These are phyloP conservation scores for Plantago coronopus DNA, from an alignment of 305 asterid genomes.

Conservation along the genomic window DNA sequence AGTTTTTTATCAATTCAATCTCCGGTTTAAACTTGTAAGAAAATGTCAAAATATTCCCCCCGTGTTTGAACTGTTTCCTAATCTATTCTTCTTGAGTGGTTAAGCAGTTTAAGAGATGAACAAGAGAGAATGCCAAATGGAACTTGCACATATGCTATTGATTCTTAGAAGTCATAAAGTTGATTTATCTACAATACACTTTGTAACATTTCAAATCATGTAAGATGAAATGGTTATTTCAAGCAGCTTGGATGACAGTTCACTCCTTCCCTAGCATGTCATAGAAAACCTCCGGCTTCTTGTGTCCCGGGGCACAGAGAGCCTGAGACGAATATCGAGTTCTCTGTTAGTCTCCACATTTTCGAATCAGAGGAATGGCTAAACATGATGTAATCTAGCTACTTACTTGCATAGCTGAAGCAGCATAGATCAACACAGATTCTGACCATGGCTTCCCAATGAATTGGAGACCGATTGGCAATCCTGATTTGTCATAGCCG, in stretches of 20 bases:
- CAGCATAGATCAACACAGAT: conserved; percentile 57
- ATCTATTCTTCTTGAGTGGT: no score
- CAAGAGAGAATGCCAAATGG: no score
- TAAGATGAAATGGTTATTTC: not conserved
- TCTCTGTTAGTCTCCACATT: not conserved
- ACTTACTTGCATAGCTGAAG: conserved; percentile 72
- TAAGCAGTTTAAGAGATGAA: no score
- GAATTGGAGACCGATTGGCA: conserved; percentile 88
- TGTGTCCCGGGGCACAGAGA: conserved; percentile 48
- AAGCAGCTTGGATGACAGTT: not conserved
- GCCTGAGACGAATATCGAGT: conserved; percentile 38
- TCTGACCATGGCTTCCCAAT: conserved; percentile 95
- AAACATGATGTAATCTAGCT: not conserved
- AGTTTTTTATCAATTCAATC: no score
- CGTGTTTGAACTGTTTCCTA: no score
- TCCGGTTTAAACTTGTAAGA: no score
- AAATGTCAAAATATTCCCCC: no score
- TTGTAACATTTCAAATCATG: not conserved
- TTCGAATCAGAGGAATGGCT: not conserved
- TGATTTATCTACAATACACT: no score
- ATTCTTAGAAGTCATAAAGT: not conserved
- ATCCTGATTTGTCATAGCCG: conserved; percentile 63
- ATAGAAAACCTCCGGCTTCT: conserved; percentile 70
- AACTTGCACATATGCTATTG: no score
- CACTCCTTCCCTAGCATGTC: conserved; percentile 50